Evolutionary conservation across 2,329 filamentous ascomycete species (phyloP).

Genomic region (Neurospora sp.): DNA sequence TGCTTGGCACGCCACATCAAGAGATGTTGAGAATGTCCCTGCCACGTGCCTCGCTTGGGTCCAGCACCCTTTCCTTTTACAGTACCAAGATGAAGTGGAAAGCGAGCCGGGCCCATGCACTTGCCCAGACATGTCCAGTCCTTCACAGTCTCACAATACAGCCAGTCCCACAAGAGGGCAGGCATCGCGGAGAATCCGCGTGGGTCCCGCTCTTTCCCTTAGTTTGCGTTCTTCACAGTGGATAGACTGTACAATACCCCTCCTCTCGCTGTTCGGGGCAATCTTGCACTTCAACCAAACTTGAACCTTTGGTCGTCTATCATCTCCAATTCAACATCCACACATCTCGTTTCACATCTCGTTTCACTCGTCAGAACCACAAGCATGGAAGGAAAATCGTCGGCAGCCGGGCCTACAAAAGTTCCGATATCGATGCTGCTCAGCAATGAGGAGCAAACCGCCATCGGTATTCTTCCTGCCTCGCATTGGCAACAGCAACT

Average conservation of each 20-base stretch:
- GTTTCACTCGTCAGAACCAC: neutral
- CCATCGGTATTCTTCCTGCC: constrained; percentile 4
- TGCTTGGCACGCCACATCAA: neutral
- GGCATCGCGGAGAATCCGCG: neutral
- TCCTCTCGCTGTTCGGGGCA: neutral
- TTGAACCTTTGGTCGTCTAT: neutral
- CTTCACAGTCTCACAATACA: neutral
- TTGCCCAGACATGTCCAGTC: neutral
- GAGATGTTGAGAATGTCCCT: neutral
- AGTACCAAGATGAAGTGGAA: too few species aligned
- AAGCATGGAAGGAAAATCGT: neutral
- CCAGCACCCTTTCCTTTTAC: neutral
- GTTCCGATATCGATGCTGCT: neutral
- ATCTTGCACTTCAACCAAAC: neutral
- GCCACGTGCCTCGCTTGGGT: neutral
- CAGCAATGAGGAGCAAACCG: neutral
- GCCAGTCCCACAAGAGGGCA: neutral
- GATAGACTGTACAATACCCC: neutral
- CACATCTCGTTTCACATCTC: neutral
- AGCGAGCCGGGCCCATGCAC: neutral
- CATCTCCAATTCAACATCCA: neutral
- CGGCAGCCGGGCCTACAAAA: neutral
- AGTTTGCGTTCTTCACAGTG: neutral
- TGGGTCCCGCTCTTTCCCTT: neutral
- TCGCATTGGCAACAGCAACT: constrained; percentile 2